These are phyloP conservation scores for Ettlia oleoabundans DNA, from an alignment of 139 green algal genomes.

Conservation along the genomic window DNA sequence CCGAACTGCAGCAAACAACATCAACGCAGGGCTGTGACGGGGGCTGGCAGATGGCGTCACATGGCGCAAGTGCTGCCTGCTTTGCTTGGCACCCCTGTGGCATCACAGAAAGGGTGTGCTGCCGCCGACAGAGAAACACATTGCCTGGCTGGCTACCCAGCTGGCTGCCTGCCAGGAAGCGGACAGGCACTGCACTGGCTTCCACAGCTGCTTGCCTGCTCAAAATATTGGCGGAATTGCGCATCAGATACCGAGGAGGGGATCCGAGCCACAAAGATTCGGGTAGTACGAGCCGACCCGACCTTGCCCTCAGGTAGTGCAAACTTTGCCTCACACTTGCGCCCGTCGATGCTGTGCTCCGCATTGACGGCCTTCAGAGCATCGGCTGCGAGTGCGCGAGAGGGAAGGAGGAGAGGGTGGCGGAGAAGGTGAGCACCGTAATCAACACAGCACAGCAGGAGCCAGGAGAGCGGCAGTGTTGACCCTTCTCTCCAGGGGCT, in stretches of 20 bases:
- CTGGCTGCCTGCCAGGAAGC: no score
- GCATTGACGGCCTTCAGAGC: not conserved
- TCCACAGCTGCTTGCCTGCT: slow-evolving; percentile 56
- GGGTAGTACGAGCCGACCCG: slow-evolving; percentile 55
- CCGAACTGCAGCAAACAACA: slow-evolving; percentile 61
- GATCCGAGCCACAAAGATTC: slow-evolving; percentile 92
- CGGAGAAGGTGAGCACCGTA: not conserved
- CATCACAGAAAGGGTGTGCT: no score
- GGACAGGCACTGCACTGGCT: no score
- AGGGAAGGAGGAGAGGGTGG: not conserved
- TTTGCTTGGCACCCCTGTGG: no score
- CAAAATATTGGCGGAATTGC: slow-evolving; percentile 87
- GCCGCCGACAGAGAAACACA: no score
- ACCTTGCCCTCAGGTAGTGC: slow-evolving; percentile 75
- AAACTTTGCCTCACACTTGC: slow-evolving; percentile 81
- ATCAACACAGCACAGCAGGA: not conserved
- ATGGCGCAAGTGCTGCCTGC: not conserved
- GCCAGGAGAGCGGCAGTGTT: not conserved
- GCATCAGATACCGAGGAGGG: slow-evolving; percentile 75
- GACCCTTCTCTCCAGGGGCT: no score
- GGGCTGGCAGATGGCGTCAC: not conserved
- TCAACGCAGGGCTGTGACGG: not conserved
- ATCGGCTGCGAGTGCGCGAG: not conserved
- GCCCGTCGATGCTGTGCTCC: slow-evolving; percentile 67
- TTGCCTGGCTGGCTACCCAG: no score